Conservation (phyloP, 2,329 filamentous ascomycete genomes). For the Pseudocercospora vitis region DNA sequence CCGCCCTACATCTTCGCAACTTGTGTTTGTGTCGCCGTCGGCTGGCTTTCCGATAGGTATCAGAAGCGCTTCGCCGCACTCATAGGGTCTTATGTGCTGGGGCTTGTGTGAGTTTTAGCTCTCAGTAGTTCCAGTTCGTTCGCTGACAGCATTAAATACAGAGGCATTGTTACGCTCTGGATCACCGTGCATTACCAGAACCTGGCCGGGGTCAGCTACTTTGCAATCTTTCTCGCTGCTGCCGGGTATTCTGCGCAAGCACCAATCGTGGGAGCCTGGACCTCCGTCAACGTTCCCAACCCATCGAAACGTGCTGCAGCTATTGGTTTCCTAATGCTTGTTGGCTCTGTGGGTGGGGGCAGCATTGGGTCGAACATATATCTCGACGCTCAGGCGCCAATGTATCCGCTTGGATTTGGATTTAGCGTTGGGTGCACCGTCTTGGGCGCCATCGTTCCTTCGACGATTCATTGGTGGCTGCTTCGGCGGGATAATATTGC, state of each 20-base stretch:
- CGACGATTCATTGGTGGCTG: slow-evolving; percentile 13
- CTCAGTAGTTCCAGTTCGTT: not conserved
- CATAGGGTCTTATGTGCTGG: slow-evolving; percentile 8
- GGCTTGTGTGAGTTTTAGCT: slow-evolving; percentile 8
- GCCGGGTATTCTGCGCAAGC: slow-evolving; percentile 14
- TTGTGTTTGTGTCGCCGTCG: slow-evolving; percentile 10
- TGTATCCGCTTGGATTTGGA: slow-evolving; percentile 13
- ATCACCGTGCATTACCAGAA: slow-evolving; percentile 4
- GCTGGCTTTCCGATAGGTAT: slow-evolving; percentile 15
- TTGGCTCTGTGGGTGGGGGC: slow-evolving; percentile 11
- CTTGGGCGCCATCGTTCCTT: slow-evolving; percentile 13
- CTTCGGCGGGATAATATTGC: not conserved
- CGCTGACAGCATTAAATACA: not conserved
- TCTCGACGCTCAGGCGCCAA: slow-evolving; percentile 11
- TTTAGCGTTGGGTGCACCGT: slow-evolving; percentile 15
- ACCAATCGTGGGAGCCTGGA: slow-evolving; percentile 14
- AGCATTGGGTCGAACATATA: slow-evolving; percentile 19
- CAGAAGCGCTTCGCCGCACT: slow-evolving; percentile 12
- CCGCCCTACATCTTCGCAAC: slow-evolving; percentile 13
- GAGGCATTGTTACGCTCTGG: slow-evolving; percentile 10
- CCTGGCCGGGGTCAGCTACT: slow-evolving; percentile 12
- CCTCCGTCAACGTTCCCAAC: slow-evolving; percentile 15
- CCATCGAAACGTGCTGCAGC: slow-evolving; percentile 16
- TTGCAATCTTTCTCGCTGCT: slow-evolving; percentile 15
- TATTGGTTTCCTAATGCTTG: slow-evolving; percentile 14